Evolutionary conservation across 768 basidiomycete species (phyloP).

Genomic region (Rhodosporidiobolus sp.): DNA sequence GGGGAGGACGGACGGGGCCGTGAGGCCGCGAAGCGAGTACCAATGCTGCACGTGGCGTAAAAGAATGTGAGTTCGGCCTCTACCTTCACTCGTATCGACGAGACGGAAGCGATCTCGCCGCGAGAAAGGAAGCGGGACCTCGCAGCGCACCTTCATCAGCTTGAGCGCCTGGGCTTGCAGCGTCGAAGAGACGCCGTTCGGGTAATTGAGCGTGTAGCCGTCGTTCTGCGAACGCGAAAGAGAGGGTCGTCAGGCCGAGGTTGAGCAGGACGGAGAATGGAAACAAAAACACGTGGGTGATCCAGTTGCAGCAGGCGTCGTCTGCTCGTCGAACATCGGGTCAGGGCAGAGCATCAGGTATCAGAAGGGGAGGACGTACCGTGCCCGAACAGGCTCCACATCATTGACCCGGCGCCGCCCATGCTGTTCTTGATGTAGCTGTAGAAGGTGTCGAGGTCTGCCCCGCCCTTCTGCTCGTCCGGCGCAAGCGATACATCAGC

Average conservation of each 20-base stretch:
- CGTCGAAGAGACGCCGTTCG: constrained; percentile 13
- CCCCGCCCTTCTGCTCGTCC: constrained; percentile 23
- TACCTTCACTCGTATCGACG: rapidly evolving
- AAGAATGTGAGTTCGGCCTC: neutral
- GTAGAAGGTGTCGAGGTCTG: constrained; percentile 39
- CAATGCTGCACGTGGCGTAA: constrained; percentile 9
- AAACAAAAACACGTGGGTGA: constrained; percentile 23
- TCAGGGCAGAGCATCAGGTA: neutral
- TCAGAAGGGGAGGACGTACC: constrained; percentile 7
- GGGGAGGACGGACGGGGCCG: constrained; percentile 23
- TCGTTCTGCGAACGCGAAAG: constrained; percentile 28
- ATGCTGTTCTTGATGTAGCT: constrained; percentile 30
- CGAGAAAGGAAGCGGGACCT: neutral
- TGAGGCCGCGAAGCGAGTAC: constrained; percentile 32
- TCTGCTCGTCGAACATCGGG: constrained; percentile 5
- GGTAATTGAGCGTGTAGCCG: constrained; percentile 39
- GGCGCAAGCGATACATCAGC: rapidly evolving
- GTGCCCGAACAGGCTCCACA: constrained; percentile 47
- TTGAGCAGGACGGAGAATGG: neutral
- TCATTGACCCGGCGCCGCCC: constrained; percentile 41
- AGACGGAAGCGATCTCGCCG: neutral
- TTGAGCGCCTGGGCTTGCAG: neutral
- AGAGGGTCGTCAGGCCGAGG: neutral
- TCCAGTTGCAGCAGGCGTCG: constrained; percentile 35
- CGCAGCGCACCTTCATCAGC: constrained; percentile 15